A percentile compares a stretch with the other conserved stretches of the same genome.
These are phyloP conservation scores for Hymenochaete sp. DNA, from an alignment of 1,284 basidiomycete species.

Conservation along the genomic window DNA sequence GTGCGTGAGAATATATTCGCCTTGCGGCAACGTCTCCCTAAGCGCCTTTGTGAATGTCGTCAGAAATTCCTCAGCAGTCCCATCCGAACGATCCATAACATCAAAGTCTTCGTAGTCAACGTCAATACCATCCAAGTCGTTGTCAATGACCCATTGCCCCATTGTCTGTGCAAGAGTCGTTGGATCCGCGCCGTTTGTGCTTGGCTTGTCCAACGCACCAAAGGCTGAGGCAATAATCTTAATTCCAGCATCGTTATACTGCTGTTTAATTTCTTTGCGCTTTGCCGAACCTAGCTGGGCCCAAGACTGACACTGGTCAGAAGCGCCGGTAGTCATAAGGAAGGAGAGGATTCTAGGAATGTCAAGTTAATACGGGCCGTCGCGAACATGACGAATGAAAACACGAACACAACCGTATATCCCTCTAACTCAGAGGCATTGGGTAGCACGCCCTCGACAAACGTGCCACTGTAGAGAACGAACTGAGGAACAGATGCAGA, in stretches of 20 bases:
- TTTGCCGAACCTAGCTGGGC: constrained; percentile 16
- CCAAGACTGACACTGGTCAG: constrained; percentile 22
- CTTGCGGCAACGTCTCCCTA: constrained; percentile 21
- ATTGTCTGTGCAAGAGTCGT: constrained; percentile 16
- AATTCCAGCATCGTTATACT: constrained; percentile 22
- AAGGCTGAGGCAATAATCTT: constrained; percentile 23
- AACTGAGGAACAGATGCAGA: constrained; percentile 2
- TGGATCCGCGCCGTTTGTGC: constrained; percentile 18
- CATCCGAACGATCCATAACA: constrained; percentile 23
- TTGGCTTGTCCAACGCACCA: constrained; percentile 20
- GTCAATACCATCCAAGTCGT: constrained; percentile 16
- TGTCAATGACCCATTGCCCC: constrained; percentile 21
- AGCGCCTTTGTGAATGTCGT: constrained; percentile 23
- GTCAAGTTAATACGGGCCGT: neutral
- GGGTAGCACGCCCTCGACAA: neutral
- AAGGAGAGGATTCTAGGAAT: constrained; percentile 19
- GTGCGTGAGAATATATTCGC: constrained; percentile 22
- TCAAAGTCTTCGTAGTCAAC: constrained; percentile 21
- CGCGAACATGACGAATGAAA: neutral
- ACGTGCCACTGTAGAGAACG: constrained; percentile 11
- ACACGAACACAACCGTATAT: neutral
- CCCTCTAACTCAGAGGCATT: constrained; percentile 11
- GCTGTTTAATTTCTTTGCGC: constrained; percentile 19
- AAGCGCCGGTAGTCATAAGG: constrained; percentile 18
- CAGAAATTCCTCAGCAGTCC: constrained; percentile 22